Evolutionary conservation across 1,284 basidiomycete species (phyloP).

Genomic region (Agroathelia rolfsii): DNA sequence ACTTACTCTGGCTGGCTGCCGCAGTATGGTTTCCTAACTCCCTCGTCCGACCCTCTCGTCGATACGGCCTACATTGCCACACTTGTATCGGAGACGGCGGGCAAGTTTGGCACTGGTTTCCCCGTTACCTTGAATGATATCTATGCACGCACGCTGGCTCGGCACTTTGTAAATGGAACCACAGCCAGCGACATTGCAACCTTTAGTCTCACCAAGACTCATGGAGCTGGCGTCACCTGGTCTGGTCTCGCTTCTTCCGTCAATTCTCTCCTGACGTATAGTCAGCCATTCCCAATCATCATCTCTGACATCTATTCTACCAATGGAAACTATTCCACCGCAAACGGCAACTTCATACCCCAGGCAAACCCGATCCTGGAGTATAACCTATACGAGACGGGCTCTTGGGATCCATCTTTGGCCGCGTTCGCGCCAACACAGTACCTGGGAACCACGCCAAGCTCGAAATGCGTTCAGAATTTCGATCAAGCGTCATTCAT

Average conservation of each 20-base stretch:
- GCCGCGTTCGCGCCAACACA: conserved; percentile 32
- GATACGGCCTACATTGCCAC: conserved; percentile 14
- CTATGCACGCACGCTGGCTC: conserved; percentile 24
- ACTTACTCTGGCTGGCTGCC: conserved; percentile 26
- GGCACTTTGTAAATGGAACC: conserved; percentile 58
- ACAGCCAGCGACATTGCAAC: conserved; percentile 47
- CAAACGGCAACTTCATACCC: conserved; percentile 17
- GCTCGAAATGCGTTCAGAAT: conserved; percentile 32
- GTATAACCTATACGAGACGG: conserved; percentile 40
- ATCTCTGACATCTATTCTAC: conserved; percentile 29
- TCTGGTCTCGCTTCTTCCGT: conserved; percentile 35
- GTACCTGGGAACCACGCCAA: conserved; percentile 33
- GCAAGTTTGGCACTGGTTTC: conserved; percentile 22
- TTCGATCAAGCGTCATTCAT: conserved; percentile 39
- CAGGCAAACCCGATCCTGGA: conserved; percentile 32
- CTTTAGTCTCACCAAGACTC: conserved; percentile 45
- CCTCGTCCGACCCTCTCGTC: conserved; percentile 11
- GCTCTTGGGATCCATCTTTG: conserved; percentile 35
- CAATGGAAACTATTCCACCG: conserved; percentile 16
- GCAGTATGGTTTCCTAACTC: conserved; percentile 15
- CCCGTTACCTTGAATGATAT: conserved; percentile 25
- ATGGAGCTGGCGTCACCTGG: conserved; percentile 61
- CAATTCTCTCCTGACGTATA: conserved; percentile 22
- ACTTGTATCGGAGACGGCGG: conserved; percentile 20
- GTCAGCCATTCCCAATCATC: conserved; percentile 48